phyloP scores from a whole-genome alignment of 208 protist species.

The Acanthamoeba triangularis region DNA sequence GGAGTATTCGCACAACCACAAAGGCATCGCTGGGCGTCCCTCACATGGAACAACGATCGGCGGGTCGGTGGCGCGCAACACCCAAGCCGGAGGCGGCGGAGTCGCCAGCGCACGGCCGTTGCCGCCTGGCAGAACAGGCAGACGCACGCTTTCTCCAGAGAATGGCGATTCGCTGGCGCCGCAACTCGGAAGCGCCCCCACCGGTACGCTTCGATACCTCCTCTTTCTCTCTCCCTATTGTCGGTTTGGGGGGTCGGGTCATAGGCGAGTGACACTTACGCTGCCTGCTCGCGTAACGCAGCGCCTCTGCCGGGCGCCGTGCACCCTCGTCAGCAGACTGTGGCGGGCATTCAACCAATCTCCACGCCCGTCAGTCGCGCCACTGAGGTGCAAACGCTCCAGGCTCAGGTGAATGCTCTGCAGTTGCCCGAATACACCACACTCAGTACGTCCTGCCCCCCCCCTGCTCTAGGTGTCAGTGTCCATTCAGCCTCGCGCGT shows the following conservation, averaged over 20 bases:
- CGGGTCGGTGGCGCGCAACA: background rate
- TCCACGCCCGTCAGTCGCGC: conserved; percentile 58
- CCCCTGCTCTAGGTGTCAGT: background rate
- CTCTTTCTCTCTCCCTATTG: too few relatives aligned
- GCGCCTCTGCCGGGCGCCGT: background rate
- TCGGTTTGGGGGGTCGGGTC: background rate
- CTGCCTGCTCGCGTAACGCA: background rate
- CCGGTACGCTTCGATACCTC: background rate
- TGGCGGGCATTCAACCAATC: background rate
- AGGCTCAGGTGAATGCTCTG: background rate
- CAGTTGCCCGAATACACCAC: conserved; percentile 6
- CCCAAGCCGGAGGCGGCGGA: background rate
- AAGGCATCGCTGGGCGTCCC: background rate
- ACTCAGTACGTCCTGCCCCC: background rate
- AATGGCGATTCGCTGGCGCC: background rate
- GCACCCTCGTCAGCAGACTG: background rate
- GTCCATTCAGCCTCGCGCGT: background rate
- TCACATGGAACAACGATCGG: background rate
- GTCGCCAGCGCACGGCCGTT: background rate
- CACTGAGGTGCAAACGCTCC: background rate
- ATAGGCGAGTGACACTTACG: background rate
- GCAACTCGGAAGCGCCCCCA: background rate
- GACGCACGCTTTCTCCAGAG: background rate
- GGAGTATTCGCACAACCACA: background rate
- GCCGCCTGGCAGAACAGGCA: background rate